Conservation (phyloP, 306 rosid genomes). For the Hippophae tibetana region DNA sequence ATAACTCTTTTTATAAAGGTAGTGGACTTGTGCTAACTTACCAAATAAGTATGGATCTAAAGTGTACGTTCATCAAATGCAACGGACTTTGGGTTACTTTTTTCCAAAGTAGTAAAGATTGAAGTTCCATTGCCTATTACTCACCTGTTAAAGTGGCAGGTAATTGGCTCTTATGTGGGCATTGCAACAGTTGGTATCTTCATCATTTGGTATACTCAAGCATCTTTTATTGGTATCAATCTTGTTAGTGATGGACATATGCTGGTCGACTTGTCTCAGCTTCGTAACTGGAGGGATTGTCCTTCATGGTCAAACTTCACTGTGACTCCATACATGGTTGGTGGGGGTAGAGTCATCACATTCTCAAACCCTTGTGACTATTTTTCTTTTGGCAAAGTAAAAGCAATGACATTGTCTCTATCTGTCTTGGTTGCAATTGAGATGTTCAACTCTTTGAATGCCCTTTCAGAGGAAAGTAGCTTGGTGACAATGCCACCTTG, state of each 20-base stretch:
- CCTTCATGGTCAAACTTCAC: conserved; percentile 60
- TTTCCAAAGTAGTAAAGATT: too few relatives aligned
- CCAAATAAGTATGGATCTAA: too few relatives aligned
- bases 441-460: conserved; percentile 79
- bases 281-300: conserved; percentile 68
- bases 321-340: conserved; percentile 40
- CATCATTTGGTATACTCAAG: conserved; percentile 73
- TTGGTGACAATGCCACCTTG: conserved; percentile 68
- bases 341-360: conserved; percentile 45
- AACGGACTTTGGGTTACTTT: too few relatives aligned
- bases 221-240: conserved; percentile 61
- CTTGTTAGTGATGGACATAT: conserved; percentile 72
- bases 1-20: too few relatives aligned
- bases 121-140: background rate
- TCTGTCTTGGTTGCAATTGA: conserved; percentile 77
- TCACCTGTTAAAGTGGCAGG: conserved; percentile 36
- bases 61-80: too few relatives aligned
- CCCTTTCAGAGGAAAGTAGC: conserved; percentile 70
- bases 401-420: conserved; percentile 79
- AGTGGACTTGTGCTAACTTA: too few relatives aligned
- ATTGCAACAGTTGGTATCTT: conserved; percentile 79
- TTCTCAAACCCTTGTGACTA: conserved; percentile 73
- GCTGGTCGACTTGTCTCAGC: conserved; percentile 54
- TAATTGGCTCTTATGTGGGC: conserved; percentile 76
- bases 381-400: conserved; percentile 64